Percentiles rank a stretch among this genome's conserved stretches.
These are phyloP conservation scores for Gnomoniopsis smithogilvyi DNA, from an alignment of 2,329 filamentous ascomycete genomes.

Conservation along the genomic window DNA sequence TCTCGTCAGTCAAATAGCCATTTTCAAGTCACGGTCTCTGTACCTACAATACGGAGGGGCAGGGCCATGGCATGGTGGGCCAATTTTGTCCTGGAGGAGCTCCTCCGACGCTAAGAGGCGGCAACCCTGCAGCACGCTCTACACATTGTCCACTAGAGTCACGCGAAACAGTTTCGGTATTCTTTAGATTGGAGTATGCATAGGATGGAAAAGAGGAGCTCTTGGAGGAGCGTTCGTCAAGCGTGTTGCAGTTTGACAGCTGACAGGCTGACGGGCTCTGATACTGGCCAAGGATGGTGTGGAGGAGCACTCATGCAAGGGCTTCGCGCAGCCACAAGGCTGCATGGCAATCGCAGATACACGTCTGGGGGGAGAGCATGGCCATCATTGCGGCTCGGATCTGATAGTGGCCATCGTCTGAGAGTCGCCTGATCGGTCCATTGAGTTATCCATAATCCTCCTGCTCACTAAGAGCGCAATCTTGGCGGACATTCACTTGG, in stretches of 20 bases:
- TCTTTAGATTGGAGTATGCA: background rate
- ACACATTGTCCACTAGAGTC: background rate
- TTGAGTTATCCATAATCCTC: background rate
- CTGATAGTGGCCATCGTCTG: background rate
- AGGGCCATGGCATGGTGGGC: background rate
- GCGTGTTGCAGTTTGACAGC: background rate
- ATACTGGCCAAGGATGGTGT: background rate
- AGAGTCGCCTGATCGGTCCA: background rate
- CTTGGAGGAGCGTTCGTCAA: background rate
- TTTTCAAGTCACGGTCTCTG: background rate
- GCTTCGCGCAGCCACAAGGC: background rate
- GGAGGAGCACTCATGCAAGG: background rate
- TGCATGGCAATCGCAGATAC: background rate
- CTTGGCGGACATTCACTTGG: background rate
- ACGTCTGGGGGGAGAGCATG: background rate
- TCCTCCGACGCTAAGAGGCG: background rate
- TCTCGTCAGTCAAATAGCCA: background rate
- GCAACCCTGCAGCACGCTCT: background rate
- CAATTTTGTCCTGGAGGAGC: background rate
- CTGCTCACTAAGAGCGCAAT: background rate
- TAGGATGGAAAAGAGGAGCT: conserved; percentile 4
- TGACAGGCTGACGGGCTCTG: background rate
- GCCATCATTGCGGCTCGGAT: background rate
- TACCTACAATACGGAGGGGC: background rate
- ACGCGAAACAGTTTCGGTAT: background rate